A percentile compares a stretch with the other conserved stretches of the same genome.
Conservation (phyloP, 2,329 filamentous ascomycete species). For the Colletotrichum liaoningense region DNA sequence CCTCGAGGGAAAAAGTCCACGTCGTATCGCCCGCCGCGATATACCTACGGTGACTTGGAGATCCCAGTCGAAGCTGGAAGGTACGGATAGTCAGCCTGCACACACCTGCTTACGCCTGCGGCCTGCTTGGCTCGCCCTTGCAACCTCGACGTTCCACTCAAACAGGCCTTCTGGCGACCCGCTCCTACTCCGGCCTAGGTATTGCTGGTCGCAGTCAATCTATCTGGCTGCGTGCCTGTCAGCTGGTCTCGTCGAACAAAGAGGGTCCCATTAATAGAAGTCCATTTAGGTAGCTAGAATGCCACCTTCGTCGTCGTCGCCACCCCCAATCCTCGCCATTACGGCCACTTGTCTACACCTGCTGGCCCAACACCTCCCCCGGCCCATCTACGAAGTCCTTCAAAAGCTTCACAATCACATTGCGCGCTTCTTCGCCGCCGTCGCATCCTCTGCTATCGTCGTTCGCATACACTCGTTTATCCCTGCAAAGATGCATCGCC, state of each 20-base stretch:
- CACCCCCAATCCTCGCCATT: conserved; percentile 31
- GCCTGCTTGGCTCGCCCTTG: not conserved
- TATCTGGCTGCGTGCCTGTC: not conserved
- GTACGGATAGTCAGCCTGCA: not conserved
- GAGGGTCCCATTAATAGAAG: not conserved
- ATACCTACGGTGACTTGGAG: not conserved
- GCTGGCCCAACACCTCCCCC: conserved; percentile 28
- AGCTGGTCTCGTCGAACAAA: not conserved
- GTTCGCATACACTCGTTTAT: conserved; percentile 20
- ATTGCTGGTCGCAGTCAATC: not conserved
- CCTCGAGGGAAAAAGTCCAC: not conserved
- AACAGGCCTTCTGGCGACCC: not conserved
- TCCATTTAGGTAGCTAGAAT: conserved; percentile 17
- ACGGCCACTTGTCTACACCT: conserved; percentile 30
- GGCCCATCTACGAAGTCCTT: conserved; percentile 22
- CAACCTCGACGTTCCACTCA: not conserved
- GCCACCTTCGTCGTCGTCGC: conserved; percentile 19
- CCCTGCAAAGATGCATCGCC: conserved; percentile 30
- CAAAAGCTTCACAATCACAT: conserved; percentile 14
- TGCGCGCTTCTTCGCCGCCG: not conserved
- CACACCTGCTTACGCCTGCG: not conserved
- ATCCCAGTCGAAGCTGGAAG: not conserved
- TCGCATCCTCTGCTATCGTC: conserved; percentile 18
- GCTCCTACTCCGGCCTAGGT: not conserved
- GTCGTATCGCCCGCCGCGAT: conserved; percentile 1